Conservation (phyloP, 2,329 filamentous ascomycete genomes). For the Pezicula carpinea region DNA sequence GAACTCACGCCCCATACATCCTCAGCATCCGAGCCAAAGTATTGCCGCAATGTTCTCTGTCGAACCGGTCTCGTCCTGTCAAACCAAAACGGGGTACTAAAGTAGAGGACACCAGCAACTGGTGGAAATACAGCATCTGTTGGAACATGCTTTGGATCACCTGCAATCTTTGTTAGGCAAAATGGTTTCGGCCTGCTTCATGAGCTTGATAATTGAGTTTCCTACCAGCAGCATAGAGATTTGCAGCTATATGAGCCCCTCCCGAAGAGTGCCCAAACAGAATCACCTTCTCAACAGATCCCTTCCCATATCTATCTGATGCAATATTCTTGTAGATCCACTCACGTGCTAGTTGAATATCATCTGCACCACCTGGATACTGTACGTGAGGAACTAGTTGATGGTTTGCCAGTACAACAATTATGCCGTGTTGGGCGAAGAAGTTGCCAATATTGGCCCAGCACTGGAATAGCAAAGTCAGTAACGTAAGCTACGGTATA, state of each 20-base stretch:
- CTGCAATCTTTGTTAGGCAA: not conserved
- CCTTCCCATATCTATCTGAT: not conserved
- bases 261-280: constrained; percentile 1
- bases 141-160: not conserved
- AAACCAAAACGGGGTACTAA: not conserved
- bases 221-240: not conserved
- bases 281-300: not conserved
- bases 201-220: not conserved
- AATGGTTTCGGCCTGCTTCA: not conserved
- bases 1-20: not conserved
- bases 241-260: not conserved
- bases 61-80: not conserved
- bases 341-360: not conserved
- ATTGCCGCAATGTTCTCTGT: constrained; percentile 1
- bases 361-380: constrained; percentile 1
- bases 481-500: not conserved
- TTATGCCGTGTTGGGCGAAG: not conserved
- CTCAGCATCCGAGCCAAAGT: constrained; percentile 2
- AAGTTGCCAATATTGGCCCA: constrained; percentile 1
- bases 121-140: not conserved
- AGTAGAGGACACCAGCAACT: not conserved
- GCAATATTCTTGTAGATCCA: not conserved
- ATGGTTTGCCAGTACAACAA: not conserved
- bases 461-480: not conserved
- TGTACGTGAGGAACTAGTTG: not conserved